Conservation (phyloP, 768 basidiomycete species). For the Mycena crocata region DNA sequence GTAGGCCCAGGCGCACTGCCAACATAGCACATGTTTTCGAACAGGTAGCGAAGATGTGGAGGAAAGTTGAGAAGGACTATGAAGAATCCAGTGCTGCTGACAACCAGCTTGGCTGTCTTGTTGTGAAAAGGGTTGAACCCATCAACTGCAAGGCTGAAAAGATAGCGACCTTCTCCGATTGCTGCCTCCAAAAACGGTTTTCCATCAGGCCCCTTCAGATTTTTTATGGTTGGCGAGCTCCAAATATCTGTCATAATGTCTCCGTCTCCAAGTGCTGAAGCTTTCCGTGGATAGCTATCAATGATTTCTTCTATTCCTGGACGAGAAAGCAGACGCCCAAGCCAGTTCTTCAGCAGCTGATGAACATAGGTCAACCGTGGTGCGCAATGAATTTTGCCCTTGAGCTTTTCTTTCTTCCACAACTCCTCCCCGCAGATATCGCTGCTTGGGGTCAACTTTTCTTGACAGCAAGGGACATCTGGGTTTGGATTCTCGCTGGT, state of each 20-base stretch:
- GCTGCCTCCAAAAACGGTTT: constrained; percentile 37
- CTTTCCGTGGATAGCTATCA: constrained; percentile 26
- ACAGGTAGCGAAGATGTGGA: constrained; percentile 34
- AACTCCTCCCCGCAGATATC: constrained; percentile 29
- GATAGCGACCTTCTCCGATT: constrained; percentile 31
- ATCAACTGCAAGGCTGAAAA: constrained; percentile 41
- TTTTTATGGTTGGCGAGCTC: constrained; percentile 31
- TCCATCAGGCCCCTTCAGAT: constrained; percentile 33
- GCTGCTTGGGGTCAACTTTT: constrained; percentile 21
- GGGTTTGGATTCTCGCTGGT: not conserved
- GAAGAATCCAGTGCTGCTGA: constrained; percentile 40
- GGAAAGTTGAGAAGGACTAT: constrained; percentile 30
- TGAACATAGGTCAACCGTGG: constrained; percentile 35
- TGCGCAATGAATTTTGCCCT: not conserved
- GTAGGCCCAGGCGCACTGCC: constrained; percentile 52
- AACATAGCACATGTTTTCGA: constrained; percentile 52
- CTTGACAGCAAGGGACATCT: constrained; percentile 12
- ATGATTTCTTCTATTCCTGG: constrained; percentile 41
- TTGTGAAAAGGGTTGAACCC: constrained; percentile 44
- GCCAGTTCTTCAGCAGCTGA: constrained; percentile 40
- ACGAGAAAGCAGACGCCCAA: constrained; percentile 40
- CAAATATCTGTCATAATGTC: constrained; percentile 34
- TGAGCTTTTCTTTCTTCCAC: constrained; percentile 32
- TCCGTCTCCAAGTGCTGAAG: not conserved
- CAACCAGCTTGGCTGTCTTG: constrained; percentile 40